Conservation (phyloP, 1,139 yeast species). For the Yamadazyma atlantica region DNA sequence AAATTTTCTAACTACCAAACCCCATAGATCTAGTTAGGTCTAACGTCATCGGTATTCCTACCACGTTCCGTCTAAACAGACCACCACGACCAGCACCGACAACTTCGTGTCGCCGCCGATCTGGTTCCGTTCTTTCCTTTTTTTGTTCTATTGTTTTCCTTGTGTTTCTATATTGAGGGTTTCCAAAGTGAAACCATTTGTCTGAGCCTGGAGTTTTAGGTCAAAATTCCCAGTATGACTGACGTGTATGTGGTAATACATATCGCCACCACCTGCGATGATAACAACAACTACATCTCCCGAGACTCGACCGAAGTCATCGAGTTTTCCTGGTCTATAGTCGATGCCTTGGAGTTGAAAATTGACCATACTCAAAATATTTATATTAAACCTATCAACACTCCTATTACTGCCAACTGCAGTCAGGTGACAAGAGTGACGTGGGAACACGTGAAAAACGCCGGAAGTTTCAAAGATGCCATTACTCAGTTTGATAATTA, state of each 20-base stretch:
- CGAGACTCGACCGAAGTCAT: constrained; percentile 66
- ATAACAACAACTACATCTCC: constrained; percentile 54
- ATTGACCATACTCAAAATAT: constrained; percentile 40
- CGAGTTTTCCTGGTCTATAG: constrained; percentile 63
- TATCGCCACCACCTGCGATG: constrained; percentile 69
- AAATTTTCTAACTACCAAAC: background rate
- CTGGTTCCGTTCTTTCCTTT: background rate
- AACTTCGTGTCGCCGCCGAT: background rate
- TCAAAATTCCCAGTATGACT: constrained; percentile 36
- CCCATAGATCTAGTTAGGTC: too few species aligned
- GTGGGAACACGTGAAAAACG: constrained; percentile 63
- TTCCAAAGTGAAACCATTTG: too few species aligned
- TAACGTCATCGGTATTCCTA: background rate
- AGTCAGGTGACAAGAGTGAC: constrained; percentile 52
- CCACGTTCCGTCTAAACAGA: background rate
- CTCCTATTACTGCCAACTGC: constrained; percentile 68
- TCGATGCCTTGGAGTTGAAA: constrained; percentile 39
- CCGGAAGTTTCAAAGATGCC: constrained; percentile 61
- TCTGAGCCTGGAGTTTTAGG: too few species aligned
- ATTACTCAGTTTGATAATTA: constrained; percentile 51
- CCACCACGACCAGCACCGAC: too few species aligned
- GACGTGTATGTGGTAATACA: constrained; percentile 65
- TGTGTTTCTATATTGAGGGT: background rate
- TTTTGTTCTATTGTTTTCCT: background rate
- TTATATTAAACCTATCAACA: constrained; percentile 61